A percentile compares a stretch with the other conserved stretches of the same genome.
phyloP scores from a whole-genome alignment of 129 eudicot genomes.

The Helianthus annuus region HanXRQr2.0-SUNRISE NC_035446.2:152416003-152416502 shows the following conservation, averaged over 20 bases:
- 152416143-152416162: conserved; percentile 1
- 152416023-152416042: conserved; percentile 25
- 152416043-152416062: conserved; percentile 97
- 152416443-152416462: conserved; percentile 14
- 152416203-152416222: background rate
- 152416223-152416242: conserved; percentile 1
- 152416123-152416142: conserved; percentile 28
- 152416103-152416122: conserved; percentile 95
- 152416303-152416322: background rate
- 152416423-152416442: background rate
- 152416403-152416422: background rate
- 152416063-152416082: conserved; percentile 97
- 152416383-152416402: background rate
- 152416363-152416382: background rate
- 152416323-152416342: background rate
- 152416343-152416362: background rate
- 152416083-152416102: conserved; percentile 90
- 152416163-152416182: background rate
- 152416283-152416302: conserved; percentile 19
- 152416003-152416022: conserved; percentile 50
- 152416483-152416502: background rate
- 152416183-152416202: background rate
- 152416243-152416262: conserved; percentile 3
- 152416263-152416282: background rate
- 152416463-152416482: conserved; percentile 5